A percentile compares a stretch with the other conserved stretches of the same genome.
Evolutionary conservation across 345 rosid genomes (phyloP).

Genomic region (Melastoma malabathricum): DNA sequence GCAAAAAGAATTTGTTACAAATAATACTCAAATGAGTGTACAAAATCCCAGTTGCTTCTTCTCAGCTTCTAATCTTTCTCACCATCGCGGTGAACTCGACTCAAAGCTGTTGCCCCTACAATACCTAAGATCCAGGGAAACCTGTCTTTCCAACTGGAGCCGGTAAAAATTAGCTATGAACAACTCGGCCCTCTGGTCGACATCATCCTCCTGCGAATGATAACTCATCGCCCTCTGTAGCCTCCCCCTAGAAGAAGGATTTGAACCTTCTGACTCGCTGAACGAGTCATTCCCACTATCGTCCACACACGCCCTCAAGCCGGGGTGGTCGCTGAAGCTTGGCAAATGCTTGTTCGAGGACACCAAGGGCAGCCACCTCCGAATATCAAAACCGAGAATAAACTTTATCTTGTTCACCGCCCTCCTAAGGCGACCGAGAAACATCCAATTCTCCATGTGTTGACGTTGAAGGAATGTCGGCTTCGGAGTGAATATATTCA

Average conservation of each 20-base stretch:
- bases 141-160: conserved; percentile 72
- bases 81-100: conserved; percentile 20
- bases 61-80: too few relatives aligned
- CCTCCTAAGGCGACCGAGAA: conserved; percentile 44
- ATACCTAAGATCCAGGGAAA: conserved; percentile 54
- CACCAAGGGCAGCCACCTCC: conserved; percentile 38
- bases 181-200: conserved; percentile 55
- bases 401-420: conserved; percentile 62
- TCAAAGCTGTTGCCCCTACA: conserved; percentile 23
- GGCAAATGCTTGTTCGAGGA: conserved; percentile 20
- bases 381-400: conserved; percentile 30
- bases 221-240: conserved; percentile 39
- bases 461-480: too few relatives aligned
- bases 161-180: conserved; percentile 74
- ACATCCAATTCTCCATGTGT: conserved; percentile 10
- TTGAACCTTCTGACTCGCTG: conserved; percentile 12
- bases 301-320: conserved; percentile 28
- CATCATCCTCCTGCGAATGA: conserved; percentile 34
- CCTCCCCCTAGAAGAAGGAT: conserved; percentile 10
- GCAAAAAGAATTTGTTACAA: too few relatives aligned
- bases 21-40: too few relatives aligned
- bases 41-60: too few relatives aligned
- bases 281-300: conserved; percentile 2
- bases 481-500: too few relatives aligned
- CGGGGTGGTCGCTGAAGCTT: conserved; percentile 55